Conservation (phyloP, 2,329 filamentous ascomycete genomes). For the Beauveria pseudobassiana region DNA sequence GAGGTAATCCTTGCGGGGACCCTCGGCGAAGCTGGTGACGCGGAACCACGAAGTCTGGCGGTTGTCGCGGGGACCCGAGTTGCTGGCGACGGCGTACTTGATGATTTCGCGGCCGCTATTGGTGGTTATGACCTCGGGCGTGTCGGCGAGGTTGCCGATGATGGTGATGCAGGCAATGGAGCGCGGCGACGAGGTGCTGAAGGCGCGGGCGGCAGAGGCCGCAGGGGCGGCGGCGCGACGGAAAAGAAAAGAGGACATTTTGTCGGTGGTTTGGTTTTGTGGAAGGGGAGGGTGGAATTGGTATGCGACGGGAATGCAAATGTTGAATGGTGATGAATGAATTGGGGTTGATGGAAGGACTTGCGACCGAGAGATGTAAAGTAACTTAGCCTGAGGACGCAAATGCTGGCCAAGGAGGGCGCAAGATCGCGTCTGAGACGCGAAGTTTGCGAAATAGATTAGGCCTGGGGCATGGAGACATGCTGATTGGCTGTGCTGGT, state of each 20-base stretch:
- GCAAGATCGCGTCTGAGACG: conserved; percentile 6
- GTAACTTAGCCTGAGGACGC: not conserved
- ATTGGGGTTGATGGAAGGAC: not conserved
- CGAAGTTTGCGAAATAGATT: not conserved
- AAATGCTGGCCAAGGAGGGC: not conserved
- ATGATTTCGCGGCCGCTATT: conserved; percentile 66
- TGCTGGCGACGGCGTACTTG: conserved; percentile 69
- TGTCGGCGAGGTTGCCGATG: conserved; percentile 74
- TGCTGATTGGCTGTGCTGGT: not conserved
- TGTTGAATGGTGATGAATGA: not conserved
- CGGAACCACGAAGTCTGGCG: conserved; percentile 79
- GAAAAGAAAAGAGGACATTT: conserved; percentile 44
- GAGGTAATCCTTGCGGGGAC: conserved; percentile 62
- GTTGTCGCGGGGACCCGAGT: conserved; percentile 58
- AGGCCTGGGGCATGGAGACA: not conserved
- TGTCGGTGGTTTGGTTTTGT: conserved; percentile 8
- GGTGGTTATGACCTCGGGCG: conserved; percentile 67
- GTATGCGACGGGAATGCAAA: conserved; percentile 5
- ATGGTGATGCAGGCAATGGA: conserved; percentile 74
- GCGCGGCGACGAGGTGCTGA: conserved; percentile 63
- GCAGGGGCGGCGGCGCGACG: conserved; percentile 43
- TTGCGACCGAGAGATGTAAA: not conserved
- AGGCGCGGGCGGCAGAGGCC: conserved; percentile 53
- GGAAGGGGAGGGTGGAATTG: not conserved
- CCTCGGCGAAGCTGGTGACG: conserved; percentile 67